These are phyloP conservation scores for bread wheat (Triticum aestivum) DNA, from an alignment of 176 grass and related monocot species.

Conservation along the genomic window DNA sequence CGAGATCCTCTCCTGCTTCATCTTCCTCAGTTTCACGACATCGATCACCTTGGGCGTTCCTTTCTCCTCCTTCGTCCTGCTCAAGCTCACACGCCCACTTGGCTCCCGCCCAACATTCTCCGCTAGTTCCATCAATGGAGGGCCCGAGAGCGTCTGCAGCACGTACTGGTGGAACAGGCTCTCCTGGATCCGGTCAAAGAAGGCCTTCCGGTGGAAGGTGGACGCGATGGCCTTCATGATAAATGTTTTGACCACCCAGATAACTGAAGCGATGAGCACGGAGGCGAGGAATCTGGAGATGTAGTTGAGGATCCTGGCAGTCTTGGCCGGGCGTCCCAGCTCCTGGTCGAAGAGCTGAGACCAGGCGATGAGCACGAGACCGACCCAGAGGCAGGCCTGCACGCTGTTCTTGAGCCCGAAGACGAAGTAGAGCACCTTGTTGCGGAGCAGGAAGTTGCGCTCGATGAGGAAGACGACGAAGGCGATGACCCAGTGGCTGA, in stretches of 20 bases:
- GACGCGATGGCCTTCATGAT: constrained; percentile 91
- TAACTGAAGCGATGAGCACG: constrained; percentile 54
- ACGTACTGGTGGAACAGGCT: constrained; percentile 90
- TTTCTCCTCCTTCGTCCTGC: constrained; percentile 57
- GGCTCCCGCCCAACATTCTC: constrained; percentile 67
- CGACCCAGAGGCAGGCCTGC: constrained; percentile 75
- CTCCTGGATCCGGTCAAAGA: constrained; percentile 97
- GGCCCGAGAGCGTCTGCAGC: constrained; percentile 79
- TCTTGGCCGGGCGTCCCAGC: constrained; percentile 33
- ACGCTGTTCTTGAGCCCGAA: constrained; percentile 81
- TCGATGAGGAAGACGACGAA: constrained; percentile 76
- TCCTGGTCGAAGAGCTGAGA: constrained; percentile 64
- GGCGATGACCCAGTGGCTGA: constrained; percentile 65
- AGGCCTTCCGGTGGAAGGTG: constrained; percentile 82
- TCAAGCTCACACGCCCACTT: constrained; percentile 64
- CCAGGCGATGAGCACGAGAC: constrained; percentile 70
- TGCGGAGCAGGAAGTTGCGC: constrained; percentile 87
- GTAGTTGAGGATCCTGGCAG: constrained; percentile 53
- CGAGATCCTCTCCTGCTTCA: constrained; percentile 88
- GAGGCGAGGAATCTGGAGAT: constrained; percentile 64
- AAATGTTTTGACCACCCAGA: constrained; percentile 81
- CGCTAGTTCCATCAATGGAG: constrained; percentile 71
- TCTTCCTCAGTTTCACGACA: constrained; percentile 63
- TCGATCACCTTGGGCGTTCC: constrained; percentile 55
- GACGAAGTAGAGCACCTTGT: constrained; percentile 97